Evolutionary conservation across 441 rosid genomes (phyloP), one percentile per base, ranked within the genome.

Genomic region (Gossypium gossypioides): DNA sequence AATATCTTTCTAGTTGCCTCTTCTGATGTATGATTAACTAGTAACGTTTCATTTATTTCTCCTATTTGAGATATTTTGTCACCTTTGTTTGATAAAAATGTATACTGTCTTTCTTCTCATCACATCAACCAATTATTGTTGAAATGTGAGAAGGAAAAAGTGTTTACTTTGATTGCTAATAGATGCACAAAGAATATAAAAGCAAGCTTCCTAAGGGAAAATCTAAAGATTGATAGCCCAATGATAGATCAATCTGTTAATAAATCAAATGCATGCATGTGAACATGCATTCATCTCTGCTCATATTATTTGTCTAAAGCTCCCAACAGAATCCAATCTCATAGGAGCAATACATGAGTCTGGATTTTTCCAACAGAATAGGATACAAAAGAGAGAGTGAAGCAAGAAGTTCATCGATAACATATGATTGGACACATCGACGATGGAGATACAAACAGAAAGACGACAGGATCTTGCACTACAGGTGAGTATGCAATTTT

Each of bases 401-500:
- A 22, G 55, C 55, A 65, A 22, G 21, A 65, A 65, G 27, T 40
- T 63, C 52, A 22, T 32, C 12, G 1, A 22, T 54, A 44, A 7
- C 37, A 65, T 22, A 6, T 24, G 21, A 46, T 25, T 46, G 10
- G 44, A 12, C 19, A 44, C 21, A 22, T 22, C 7, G 13, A 44
- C 13, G 22, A 66, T 16, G 34, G 52, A 46, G 69, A 48, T 64
- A 19, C 32, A 9, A 44, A 64, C 4, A 64, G 16, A 29, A 21
- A 15, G 32, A 57, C 13, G 16, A n/a, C 2, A 57, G n/a, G 18
- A 64, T 42, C 54, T 42, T 12, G 32, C 34, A 42, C 32, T 42
- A 12, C 22, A 64, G 27, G 86, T 42, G 18, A 65, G 34, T 44
- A 13, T 65, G 54, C 21, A 64, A 64, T 65, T 15, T 4, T 22